Evolutionary conservation across 768 basidiomycete genomes (phyloP).

Genomic region (Suillus variegatus): DNA sequence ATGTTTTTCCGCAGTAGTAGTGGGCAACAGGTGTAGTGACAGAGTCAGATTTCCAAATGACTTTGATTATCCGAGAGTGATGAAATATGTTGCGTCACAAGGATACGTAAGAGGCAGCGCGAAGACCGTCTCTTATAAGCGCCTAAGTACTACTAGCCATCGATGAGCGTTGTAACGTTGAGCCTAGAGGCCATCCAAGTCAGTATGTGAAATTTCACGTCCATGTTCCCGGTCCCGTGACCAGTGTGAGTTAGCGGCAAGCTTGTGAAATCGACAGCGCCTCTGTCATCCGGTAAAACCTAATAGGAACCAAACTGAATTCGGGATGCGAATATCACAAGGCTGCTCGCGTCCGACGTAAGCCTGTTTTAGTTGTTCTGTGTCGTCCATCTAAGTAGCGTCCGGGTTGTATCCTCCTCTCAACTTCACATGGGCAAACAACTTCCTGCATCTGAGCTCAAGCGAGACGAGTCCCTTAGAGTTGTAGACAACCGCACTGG

Average conservation of each 20-base stretch:
- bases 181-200: too few relatives aligned
- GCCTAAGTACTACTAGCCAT: too few relatives aligned
- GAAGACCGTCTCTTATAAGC: too few relatives aligned
- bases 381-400: background rate
- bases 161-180: too few relatives aligned
- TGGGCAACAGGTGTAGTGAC: too few relatives aligned
- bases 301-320: background rate
- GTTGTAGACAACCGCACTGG: constrained; percentile 87
- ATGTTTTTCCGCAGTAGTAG: too few relatives aligned
- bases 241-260: background rate
- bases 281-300: background rate
- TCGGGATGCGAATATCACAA: constrained; percentile 1
- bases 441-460: constrained; percentile 16
- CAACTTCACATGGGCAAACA: constrained; percentile 28
- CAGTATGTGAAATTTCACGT: background rate
- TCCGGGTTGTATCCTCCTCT: background rate
- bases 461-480: constrained; percentile 45
- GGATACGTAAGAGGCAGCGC: too few relatives aligned
- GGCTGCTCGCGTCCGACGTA: background rate
- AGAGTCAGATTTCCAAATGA: too few relatives aligned
- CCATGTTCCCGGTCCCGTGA: background rate
- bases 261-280: constrained; percentile 1
- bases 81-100: too few relatives aligned
- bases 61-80: too few relatives aligned
- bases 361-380: background rate